phyloP scores from a whole-genome alignment of 345 rosid genomes.

The Clarkia xantiana region DNA sequence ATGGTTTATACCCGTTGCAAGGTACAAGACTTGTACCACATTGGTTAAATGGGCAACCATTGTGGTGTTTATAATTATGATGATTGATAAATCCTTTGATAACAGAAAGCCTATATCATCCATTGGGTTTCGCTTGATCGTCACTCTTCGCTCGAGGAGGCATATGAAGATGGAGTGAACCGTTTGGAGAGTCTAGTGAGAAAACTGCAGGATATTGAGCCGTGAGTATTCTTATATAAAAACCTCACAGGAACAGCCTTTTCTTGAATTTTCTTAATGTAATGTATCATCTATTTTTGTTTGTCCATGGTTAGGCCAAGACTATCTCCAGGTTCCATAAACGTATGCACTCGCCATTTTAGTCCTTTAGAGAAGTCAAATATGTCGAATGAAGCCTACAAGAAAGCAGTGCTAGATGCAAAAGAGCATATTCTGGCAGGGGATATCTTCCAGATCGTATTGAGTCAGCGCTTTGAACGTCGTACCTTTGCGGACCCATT shows the following conservation, averaged over 20 bases:
- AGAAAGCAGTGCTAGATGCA: slow-evolving; percentile 47
- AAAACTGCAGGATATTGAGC: slow-evolving; percentile 23
- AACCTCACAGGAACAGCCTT: background rate
- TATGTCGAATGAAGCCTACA: slow-evolving; percentile 60
- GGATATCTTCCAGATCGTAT: slow-evolving; percentile 73
- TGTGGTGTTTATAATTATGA: too few species aligned
- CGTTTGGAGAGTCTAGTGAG: slow-evolving; percentile 30
- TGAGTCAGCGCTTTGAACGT: slow-evolving; percentile 84
- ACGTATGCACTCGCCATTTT: slow-evolving; percentile 39
- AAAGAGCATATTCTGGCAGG: slow-evolving; percentile 85
- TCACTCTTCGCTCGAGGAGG: slow-evolving; percentile 31
- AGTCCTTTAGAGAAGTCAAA: slow-evolving; percentile 54
- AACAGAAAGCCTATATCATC: slow-evolving; percentile 39
- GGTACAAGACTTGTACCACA: too few species aligned
- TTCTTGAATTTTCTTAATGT: too few species aligned
- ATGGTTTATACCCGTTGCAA: too few species aligned
- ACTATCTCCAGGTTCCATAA: slow-evolving; percentile 38
- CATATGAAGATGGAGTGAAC: slow-evolving; percentile 34
- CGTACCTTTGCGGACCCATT: slow-evolving; percentile 85
- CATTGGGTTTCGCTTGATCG: slow-evolving; percentile 49
- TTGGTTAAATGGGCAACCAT: too few species aligned
- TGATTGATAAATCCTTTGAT: background rate
- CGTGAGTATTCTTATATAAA: slow-evolving; percentile 20
- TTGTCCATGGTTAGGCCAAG: slow-evolving; percentile 31
- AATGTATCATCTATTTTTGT: background rate